Evolutionary conservation across 2,329 filamentous ascomycete genomes (phyloP), one percentile per base, ranked within the genome.

Genomic region (Aspergillus pseudoterreus): DNA sequence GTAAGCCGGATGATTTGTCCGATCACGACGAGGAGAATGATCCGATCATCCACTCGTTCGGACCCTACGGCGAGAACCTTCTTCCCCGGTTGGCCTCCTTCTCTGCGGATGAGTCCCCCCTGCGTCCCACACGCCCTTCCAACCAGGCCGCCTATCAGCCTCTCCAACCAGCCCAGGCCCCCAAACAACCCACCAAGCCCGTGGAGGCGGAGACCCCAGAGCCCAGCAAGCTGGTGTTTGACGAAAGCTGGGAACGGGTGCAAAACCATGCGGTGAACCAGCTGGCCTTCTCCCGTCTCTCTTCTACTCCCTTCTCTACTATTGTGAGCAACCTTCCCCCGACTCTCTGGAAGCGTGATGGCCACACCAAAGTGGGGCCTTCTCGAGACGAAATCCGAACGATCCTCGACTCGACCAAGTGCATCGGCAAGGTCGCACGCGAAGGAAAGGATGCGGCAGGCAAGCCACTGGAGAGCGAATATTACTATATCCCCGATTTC

Each of bases 371-470:
- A 35, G 65, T 68, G 45, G 69, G 68, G 5, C 73, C 91, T 24
- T 78, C 79, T 22, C 82, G 80, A 57, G 76, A 81, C 2, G 81
- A 84, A 39, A 80, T 97, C 47, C 85, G 86, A 54, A 77, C 74
- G 43, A 80, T 95, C 52, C 82, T 97, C 41, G 87, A 91, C 66
- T 76, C 78, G 21, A 88, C 89, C 5, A 71, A 81, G 8, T 96
- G 90, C 66, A 85, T 97, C 57, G 94, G 94, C 43, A 87, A 94
- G 69, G 96, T 99, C 62, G 80, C 82, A 47, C 86, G 94, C 36
- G 86, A 92, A 69, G 94, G 94, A 66, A 99, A 97, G 71, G 94
- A 99, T 67, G 94, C 94, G 4, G 92, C 94, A 0, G 94, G 94
- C 60, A 94, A 96, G 75, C 76, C 86, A 6, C 81, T 99, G 1